phyloP scores from a whole-genome alignment of 345 rosid genomes.

The Geranium rotundifolium region DNA sequence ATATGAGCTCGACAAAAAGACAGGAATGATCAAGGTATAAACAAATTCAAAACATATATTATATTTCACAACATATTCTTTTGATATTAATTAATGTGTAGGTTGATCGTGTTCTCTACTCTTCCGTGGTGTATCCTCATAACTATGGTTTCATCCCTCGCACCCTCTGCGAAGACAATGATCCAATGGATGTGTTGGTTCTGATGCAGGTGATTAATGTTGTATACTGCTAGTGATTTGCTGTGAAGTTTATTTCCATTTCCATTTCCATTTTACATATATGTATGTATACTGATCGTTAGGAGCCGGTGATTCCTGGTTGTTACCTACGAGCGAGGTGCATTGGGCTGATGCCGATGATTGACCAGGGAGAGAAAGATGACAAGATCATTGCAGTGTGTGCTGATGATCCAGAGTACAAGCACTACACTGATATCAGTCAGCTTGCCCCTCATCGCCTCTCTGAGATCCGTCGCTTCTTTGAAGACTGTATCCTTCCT shows the following conservation, averaged over 20 bases:
- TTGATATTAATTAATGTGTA: slow-evolving; percentile 1
- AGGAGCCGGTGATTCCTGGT: slow-evolving; percentile 38
- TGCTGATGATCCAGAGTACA: slow-evolving; percentile 39
- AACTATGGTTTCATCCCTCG: slow-evolving; percentile 40
- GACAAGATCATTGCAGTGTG: slow-evolving; percentile 40
- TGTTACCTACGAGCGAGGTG: slow-evolving; percentile 33
- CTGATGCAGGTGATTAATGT: slow-evolving; percentile 52
- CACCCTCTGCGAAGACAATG: slow-evolving; percentile 35
- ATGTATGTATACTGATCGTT: no score
- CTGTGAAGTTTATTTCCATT: no score
- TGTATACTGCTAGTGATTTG: no score
- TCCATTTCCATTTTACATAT: no score
- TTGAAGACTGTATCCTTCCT: slow-evolving; percentile 36
- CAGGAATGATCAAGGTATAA: slow-evolving; percentile 30
- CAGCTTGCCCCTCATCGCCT: slow-evolving; percentile 38
- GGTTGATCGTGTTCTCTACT: slow-evolving; percentile 30
- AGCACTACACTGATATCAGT: slow-evolving; percentile 31
- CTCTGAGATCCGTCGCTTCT: slow-evolving; percentile 34
- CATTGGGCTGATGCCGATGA: slow-evolving; percentile 41
- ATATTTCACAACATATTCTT: no score
- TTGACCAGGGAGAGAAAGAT: slow-evolving; percentile 42
- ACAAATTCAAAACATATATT: no score
- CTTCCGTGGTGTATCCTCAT: slow-evolving; percentile 33
- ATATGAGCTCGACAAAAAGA: slow-evolving; percentile 37
- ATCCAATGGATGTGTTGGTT: slow-evolving; percentile 35